phyloP scores from a whole-genome alignment of 495 filamentous ascomycete genomes.

The Aspergillus leporis region DNA sequence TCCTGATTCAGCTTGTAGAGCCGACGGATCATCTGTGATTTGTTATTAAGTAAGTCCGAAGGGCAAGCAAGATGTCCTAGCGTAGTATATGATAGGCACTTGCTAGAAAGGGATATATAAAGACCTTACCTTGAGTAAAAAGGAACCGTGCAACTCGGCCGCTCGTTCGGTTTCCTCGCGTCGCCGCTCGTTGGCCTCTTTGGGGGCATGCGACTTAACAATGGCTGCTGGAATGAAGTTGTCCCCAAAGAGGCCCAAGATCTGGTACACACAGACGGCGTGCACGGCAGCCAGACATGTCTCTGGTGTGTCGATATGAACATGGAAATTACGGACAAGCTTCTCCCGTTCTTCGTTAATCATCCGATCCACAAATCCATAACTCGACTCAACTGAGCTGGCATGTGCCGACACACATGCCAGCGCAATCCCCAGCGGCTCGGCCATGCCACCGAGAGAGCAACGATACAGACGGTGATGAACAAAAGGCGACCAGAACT shows the following conservation, averaged over 20 bases:
- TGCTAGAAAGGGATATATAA: background rate
- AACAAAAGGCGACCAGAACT: conserved; percentile 21
- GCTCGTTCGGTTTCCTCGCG: conserved; percentile 3
- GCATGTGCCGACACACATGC: conserved; percentile 15
- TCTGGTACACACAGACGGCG: conserved; percentile 22
- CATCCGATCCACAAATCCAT: conserved; percentile 15
- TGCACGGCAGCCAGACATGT: conserved; percentile 20
- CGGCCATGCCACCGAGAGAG: conserved; percentile 15
- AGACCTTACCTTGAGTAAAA: conserved; percentile 16
- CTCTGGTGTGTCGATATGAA: conserved; percentile 12
- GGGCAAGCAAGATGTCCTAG: background rate
- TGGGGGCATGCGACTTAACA: background rate
- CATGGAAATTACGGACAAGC: conserved; percentile 16
- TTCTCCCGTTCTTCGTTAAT: conserved; percentile 16
- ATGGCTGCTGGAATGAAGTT: conserved; percentile 7
- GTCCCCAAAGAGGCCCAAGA: conserved; percentile 18
- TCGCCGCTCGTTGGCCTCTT: background rate
- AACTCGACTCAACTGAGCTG: conserved; percentile 12
- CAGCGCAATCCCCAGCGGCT: conserved; percentile 18
- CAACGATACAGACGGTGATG: conserved; percentile 19
- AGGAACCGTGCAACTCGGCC: conserved; percentile 12
- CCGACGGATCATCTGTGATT: conserved; percentile 16
- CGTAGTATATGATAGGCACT: background rate
- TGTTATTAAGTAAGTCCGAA: background rate
- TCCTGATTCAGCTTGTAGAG: conserved; percentile 11